Conservation (phyloP, 495 filamentous ascomycete species). For the Aspergillus taichungensis region DNA sequence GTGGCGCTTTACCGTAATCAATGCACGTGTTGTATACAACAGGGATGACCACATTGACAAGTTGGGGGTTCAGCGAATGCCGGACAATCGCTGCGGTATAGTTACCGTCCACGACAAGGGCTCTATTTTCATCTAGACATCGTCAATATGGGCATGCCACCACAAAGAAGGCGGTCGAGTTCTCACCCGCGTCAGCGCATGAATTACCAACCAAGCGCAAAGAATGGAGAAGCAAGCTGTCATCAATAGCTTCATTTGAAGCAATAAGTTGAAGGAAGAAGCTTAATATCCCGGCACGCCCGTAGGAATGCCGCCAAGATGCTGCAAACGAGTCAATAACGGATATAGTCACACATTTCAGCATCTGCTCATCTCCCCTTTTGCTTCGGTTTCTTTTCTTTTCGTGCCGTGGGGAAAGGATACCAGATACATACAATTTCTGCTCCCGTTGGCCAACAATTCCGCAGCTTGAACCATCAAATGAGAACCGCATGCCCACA, state of each 20-base stretch:
- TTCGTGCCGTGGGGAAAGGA: too few relatives aligned
- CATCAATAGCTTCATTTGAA: constrained; percentile 22
- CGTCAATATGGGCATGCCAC: constrained; percentile 6
- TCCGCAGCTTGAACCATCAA: constrained; percentile 46
- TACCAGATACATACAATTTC: constrained; percentile 48
- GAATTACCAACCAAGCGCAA: constrained; percentile 68
- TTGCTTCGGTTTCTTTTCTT: too few relatives aligned
- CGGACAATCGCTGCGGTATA: constrained; percentile 48
- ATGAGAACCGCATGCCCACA: constrained; percentile 29
- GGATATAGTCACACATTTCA: constrained; percentile 1
- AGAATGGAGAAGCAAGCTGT: constrained; percentile 40
- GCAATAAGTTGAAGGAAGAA: constrained; percentile 54
- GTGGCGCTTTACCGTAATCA: constrained; percentile 54
- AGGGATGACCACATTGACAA: constrained; percentile 50
- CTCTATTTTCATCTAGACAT: constrained; percentile 60
- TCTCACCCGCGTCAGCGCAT: constrained; percentile 67
- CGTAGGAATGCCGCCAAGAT: constrained; percentile 54
- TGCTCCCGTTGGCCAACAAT: constrained; percentile 55
- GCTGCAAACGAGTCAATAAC: constrained; percentile 28
- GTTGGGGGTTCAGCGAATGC: constrained; percentile 39
- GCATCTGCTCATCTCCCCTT: too few relatives aligned
- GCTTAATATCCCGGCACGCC: constrained; percentile 57
- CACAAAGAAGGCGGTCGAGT: constrained; percentile 5
- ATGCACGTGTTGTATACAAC: constrained; percentile 68
- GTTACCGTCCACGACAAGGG: constrained; percentile 51